Evolutionary conservation across 495 filamentous ascomycete species (phyloP).

Genomic region (Penicillium ochrochloron): DNA sequence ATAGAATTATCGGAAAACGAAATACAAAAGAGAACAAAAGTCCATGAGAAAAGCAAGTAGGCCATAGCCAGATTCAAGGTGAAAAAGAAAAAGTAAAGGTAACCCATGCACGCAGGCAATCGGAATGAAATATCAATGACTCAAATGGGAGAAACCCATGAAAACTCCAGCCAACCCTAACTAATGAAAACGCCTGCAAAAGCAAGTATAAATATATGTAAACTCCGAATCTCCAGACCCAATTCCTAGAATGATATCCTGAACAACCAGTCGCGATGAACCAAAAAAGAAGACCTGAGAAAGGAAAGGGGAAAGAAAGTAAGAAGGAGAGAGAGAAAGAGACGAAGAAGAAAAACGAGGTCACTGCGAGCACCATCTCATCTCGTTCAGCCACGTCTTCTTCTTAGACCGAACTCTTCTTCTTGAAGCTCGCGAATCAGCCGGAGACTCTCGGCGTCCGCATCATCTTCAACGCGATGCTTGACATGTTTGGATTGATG

Average conservation of each 20-base stretch:
- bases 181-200: conserved; percentile 18
- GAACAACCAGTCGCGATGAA: conserved; percentile 23
- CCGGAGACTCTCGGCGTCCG: conserved; percentile 58
- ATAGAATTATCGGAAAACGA: conserved; percentile 2
- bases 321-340: conserved; percentile 7
- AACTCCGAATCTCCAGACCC: conserved; percentile 26
- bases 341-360: background rate
- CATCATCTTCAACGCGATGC: conserved; percentile 39
- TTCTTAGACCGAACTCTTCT: conserved; percentile 61
- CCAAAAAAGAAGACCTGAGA: conserved; percentile 16
- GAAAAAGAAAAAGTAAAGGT: background rate
- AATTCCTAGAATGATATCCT: conserved; percentile 26
- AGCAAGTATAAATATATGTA: conserved; percentile 5
- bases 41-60: conserved; percentile 7
- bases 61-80: conserved; percentile 1
- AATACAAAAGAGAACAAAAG: conserved; percentile 6
- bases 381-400: conserved; percentile 40
- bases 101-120: conserved; percentile 11
- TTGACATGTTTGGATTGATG: conserved; percentile 40
- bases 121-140: conserved; percentile 12
- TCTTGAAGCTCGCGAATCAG: conserved; percentile 63
- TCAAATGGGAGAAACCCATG: background rate
- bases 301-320: conserved; percentile 9
- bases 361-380: conserved; percentile 13
- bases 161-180: conserved; percentile 17